phyloP scores from a whole-genome alignment of 345 rosid genomes.

The Salix brachista region DNA sequence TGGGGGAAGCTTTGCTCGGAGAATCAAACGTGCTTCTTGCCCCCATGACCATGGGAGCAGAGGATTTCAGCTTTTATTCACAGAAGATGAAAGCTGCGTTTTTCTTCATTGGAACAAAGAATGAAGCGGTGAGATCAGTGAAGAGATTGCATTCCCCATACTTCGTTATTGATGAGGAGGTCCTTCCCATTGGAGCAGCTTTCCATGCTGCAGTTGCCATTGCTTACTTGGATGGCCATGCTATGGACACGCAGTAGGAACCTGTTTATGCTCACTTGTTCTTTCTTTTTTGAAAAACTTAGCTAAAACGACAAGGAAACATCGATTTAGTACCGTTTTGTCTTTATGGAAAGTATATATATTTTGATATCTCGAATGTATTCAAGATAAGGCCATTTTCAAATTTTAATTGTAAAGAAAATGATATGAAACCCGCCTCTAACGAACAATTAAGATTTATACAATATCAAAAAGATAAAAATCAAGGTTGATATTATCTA shows the following conservation, averaged over 20 bases:
- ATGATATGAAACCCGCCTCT: too few relatives aligned
- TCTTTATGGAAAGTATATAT: too few relatives aligned
- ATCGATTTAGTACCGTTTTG: too few relatives aligned
- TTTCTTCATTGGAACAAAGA: slow-evolving; percentile 34
- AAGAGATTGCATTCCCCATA: slow-evolving; percentile 34
- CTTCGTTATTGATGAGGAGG: slow-evolving; percentile 45
- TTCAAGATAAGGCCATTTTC: too few relatives aligned
- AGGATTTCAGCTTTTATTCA: slow-evolving; percentile 59
- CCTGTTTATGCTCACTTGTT: background rate
- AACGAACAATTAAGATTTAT: too few relatives aligned
- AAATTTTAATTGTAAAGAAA: too few relatives aligned
- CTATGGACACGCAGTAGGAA: background rate
- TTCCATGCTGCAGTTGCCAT: slow-evolving; percentile 55
- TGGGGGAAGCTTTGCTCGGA: slow-evolving; percentile 42
- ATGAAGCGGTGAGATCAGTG: slow-evolving; percentile 12
- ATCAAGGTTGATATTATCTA: too few relatives aligned
- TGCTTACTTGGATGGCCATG: slow-evolving; percentile 35
- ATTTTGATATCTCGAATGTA: too few relatives aligned
- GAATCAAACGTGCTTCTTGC: slow-evolving; percentile 31
- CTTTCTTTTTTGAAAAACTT: background rate
- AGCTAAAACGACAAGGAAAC: too few relatives aligned
- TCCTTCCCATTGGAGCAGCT: slow-evolving; percentile 55
- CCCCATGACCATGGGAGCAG: slow-evolving; percentile 46
- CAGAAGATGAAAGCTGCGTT: slow-evolving; percentile 43
- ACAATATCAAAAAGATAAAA: too few relatives aligned